phyloP scores from a whole-genome alignment of 257 asterid genomes.

The Capsicum baccatum region DNA sequence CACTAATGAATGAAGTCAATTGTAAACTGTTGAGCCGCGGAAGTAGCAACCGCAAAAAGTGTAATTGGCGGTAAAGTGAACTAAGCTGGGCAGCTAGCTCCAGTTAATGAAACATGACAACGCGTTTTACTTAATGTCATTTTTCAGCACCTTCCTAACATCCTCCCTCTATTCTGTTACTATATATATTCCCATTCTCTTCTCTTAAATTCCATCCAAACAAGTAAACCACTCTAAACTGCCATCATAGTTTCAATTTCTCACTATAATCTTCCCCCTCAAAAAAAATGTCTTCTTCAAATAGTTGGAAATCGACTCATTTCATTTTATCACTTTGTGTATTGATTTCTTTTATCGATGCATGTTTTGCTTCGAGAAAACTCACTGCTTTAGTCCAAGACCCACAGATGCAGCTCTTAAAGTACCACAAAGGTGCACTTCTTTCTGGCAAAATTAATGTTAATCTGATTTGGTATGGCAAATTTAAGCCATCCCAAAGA shows the following conservation, averaged over 20 bases:
- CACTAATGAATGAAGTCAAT: background rate
- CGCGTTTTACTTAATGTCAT: background rate
- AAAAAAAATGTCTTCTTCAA: background rate
- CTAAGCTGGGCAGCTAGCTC: background rate
- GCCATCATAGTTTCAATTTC: background rate
- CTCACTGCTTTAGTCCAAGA: conserved; percentile 23
- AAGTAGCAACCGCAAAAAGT: background rate
- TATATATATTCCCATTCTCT: background rate
- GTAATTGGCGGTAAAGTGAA: background rate
- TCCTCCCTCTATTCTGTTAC: background rate
- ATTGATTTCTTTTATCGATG: background rate
- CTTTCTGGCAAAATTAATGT: conserved; percentile 34
- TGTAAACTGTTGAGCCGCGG: background rate
- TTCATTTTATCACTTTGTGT: background rate
- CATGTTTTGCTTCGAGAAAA: conserved; percentile 23
- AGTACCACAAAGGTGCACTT: conserved; percentile 16
- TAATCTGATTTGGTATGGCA: conserved; percentile 39
- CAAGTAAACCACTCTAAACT: background rate
- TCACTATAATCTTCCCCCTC: background rate
- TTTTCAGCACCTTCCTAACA: background rate
- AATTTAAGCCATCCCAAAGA: conserved; percentile 38
- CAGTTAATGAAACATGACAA: conserved; percentile 15
- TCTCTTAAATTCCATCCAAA: background rate
- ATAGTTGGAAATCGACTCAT: background rate
- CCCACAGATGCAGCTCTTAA: background rate